Conservation (phyloP, 768 basidiomycete species). For the Mycena filopes region DNA sequence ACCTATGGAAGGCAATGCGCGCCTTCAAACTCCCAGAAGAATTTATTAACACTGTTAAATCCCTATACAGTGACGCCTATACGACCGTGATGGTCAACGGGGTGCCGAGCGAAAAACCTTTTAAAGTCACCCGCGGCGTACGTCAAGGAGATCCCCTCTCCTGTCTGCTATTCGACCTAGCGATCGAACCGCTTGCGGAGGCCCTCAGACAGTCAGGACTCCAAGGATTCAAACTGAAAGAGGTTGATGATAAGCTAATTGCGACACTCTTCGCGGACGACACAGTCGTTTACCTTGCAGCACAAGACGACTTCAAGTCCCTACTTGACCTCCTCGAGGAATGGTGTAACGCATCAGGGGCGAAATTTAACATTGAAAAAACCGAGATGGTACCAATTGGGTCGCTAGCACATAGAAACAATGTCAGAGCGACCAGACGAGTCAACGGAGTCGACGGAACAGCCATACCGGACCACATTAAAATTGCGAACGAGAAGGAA, state of each 20-base stretch:
- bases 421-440: conserved; percentile 10
- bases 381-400: conserved; percentile 52
- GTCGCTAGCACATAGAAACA: conserved; percentile 21
- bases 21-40: not conserved
- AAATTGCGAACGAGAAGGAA: conserved; percentile 42
- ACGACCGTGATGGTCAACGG: too few relatives aligned
- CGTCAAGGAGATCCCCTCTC: conserved; percentile 33
- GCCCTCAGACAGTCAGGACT: too few relatives aligned
- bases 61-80: too few relatives aligned
- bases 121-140: too few relatives aligned
- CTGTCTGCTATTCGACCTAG: conserved; percentile 51
- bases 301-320: conserved; percentile 37
- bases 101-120: too few relatives aligned
- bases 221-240: conserved; percentile 9
- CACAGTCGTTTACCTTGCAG: conserved; percentile 47
- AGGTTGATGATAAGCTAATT: conserved; percentile 35
- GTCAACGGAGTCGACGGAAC: not conserved
- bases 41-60: too few relatives aligned
- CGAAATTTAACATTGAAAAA: conserved; percentile 53
- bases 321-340: conserved; percentile 41
- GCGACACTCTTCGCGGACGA: conserved; percentile 54
- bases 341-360: conserved; percentile 53
- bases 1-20: conserved; percentile 9
- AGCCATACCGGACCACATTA: conserved; percentile 33
- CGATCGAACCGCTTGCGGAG: conserved; percentile 40